These are phyloP conservation scores for Cladosporium sp. DNA, from an alignment of 2,329 filamentous ascomycete species.

Conservation along the genomic window DNA sequence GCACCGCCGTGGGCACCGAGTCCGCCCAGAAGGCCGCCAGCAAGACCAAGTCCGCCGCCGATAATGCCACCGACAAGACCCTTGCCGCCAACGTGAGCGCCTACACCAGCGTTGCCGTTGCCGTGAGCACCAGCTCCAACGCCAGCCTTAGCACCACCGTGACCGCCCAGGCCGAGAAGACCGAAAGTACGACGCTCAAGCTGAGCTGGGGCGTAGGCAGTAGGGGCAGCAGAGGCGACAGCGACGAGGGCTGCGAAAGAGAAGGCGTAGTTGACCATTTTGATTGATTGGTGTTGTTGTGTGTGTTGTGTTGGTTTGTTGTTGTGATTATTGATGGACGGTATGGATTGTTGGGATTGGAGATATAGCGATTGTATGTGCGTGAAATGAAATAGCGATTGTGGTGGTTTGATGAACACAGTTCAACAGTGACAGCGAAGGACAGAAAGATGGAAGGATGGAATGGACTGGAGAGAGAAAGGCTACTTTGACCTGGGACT, in stretches of 20 bases:
- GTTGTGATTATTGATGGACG: background rate
- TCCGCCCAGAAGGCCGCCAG: background rate
- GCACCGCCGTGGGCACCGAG: background rate
- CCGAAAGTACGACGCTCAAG: slow-evolving; percentile 8
- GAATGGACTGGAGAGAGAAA: slow-evolving; percentile 5
- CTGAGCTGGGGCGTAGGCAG: background rate
- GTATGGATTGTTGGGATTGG: background rate
- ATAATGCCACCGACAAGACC: background rate
- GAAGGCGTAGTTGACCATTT: slow-evolving; percentile 9
- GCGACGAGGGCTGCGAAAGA: slow-evolving; percentile 10
- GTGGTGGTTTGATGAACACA: slow-evolving; percentile 9
- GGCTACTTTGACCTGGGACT: background rate
- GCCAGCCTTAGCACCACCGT: background rate
- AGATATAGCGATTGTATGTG: background rate
- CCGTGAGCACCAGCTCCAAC: background rate
- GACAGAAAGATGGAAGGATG: slow-evolving; percentile 1
- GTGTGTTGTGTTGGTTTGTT: background rate
- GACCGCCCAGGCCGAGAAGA: slow-evolving; percentile 4
- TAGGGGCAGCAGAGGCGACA: slow-evolving; percentile 2
- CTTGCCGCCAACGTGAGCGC: background rate
- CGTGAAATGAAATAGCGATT: slow-evolving; percentile 5
- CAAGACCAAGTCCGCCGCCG: background rate
- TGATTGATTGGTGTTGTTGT: slow-evolving; percentile 4
- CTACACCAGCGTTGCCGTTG: background rate
- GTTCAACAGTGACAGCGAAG: slow-evolving; percentile 7